Base-by-base conservation (phyloP, 2,329 filamentous ascomycete species). In the Nemania serpens region DNA sequence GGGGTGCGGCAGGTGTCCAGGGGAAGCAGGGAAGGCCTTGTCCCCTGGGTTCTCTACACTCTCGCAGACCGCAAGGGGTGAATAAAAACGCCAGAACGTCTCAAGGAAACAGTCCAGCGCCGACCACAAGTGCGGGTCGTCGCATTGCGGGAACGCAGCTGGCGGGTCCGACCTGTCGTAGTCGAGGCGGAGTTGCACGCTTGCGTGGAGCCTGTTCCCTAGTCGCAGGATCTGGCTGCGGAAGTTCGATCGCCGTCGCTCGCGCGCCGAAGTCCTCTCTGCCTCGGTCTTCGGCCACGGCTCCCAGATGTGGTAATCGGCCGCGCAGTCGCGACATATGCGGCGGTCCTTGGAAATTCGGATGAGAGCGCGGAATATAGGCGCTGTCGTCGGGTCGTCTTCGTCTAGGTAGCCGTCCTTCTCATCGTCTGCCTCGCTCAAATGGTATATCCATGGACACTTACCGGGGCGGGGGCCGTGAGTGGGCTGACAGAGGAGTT, bases 21-120 rank as follows among this genome's bases (percentile, higher is more conserved):
- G 25, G 25, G 25, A 13, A 1, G 13, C 29, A 2, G 39, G 13
- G 5, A 47, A n/a, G 1, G 17, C 6, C 13, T 9, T 15, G n/a
- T 33, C 25, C 5, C 11, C 4, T 1, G 22, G 6, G 11, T 1
- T 25, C 3, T 5, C 1, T 3, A 3, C 13, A 15, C 46, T 15
- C 58, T 48, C 50, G n/a, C 55, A 56, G 4, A 55, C 20, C n/a
- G 47, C 37, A 3, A 58, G 17, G 2, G 59, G 55, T 2, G 33
- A 42, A 12, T 57, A 48, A 59, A 64, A 59, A 17, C 53, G 55
- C 59, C 59, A 64, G 41, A 58, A 54, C 3, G 62, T 64, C 33
- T 62, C 55, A 1, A 62, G 25, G 1, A 64, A 18, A 25, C 39
- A 53, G 17, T 64, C 59, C 1, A 59, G 6, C 0, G 10, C 36